Evolutionary conservation across 2,329 filamentous ascomycete genomes (phyloP), one percentile per base, ranked within the genome.

Genomic region (Thielaviopsis populi): DNA sequence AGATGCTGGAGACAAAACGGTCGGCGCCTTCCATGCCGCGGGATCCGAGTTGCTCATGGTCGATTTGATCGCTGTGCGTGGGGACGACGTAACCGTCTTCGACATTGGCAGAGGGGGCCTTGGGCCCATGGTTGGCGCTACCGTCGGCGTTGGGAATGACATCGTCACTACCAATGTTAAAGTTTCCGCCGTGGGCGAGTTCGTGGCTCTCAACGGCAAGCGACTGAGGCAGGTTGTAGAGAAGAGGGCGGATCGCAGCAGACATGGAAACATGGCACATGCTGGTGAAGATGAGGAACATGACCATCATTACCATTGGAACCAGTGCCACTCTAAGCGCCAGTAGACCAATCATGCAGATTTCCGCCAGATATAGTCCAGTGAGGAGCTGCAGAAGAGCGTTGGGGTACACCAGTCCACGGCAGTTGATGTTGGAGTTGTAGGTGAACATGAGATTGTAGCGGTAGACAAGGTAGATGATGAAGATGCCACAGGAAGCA

Each of bases 381-480:
- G 86, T 85, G 33, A 92, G 84, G 59, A 95, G 83, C 65, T 96
- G 91, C 72, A 95, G 86, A 61, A 97, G 78, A 1, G 89, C 91
- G n/a, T 86, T 86, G 0, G 89, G 87, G 71, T 96, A 96, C 69
- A 89, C 85, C 15, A 92, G 81, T 17, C 92, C 91, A 71, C 95
- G 89, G 43, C 89, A 95, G 71, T 96, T 91, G 70, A 95, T 85
- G 66, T 83, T 76, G 8, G 88, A 84, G 71, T 95, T 88, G 61
- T 85, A 87, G 42, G 96, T 90, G 73, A 89, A 96, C 60, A 96
- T 80, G 63, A 97, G 75, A 71, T 96, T 95, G 79, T 97, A 96
- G 19, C 88, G 83, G 79, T 90, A 96, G 59, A 91, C 88, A 62
- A 92, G 77, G 72, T 95, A 95, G 74, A 96, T 91, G 50, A 94